Evolutionary conservation across 345 rosid species (phyloP), one percentile per base, ranked within the genome.

Genomic region (Corchorus capsularis): DNA sequence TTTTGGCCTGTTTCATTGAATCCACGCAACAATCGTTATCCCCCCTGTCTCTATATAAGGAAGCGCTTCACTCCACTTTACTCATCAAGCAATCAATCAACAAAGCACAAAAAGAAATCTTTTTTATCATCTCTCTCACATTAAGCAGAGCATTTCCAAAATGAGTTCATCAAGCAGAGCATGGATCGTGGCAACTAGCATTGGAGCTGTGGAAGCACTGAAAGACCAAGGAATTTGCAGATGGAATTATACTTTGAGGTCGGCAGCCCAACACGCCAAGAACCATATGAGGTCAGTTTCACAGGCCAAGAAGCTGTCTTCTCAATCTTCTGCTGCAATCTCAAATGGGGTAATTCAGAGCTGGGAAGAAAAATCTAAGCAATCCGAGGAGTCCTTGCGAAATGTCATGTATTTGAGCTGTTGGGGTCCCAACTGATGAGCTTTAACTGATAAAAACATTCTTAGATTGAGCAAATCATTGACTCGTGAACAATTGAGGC

Each of bases 211-310:
- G 37, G 93, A 88, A 78, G 89, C 91, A 5, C 34, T 87, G 20
- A 92, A 91, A 49, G 93, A 89, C 57, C 90, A 87, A 39, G 93
- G 93, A 0, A 64, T 89, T 56, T 85, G 92, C 49, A 78, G 95
- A 34, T 88, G 90, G 90, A 92, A 85, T 75, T 83, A 83, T 81
- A 46, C 75, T 19, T 35, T 85, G 1, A 84, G 86, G 64, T 84
- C 84, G 0, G 8, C 81, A 20, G 80, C 86, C 46, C 91, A 88
- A 16, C 87, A 82, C 52, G 83, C 79, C 75, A 88, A 86, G 70
- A 85, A 54, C 75, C 78, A 79, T 15, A 43, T 81, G 22, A 67
- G 84, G 76, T 72, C 91, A 3, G 5, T 78, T 57, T 84, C 87
- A 62, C 91, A 82, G 68, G 71, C 89, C 62, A 86, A 64, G 79